Evolutionary conservation across 139 green algal species (phyloP), one percentile per base, ranked within the genome.

Genomic region (Coccomyxa sp.): DNA sequence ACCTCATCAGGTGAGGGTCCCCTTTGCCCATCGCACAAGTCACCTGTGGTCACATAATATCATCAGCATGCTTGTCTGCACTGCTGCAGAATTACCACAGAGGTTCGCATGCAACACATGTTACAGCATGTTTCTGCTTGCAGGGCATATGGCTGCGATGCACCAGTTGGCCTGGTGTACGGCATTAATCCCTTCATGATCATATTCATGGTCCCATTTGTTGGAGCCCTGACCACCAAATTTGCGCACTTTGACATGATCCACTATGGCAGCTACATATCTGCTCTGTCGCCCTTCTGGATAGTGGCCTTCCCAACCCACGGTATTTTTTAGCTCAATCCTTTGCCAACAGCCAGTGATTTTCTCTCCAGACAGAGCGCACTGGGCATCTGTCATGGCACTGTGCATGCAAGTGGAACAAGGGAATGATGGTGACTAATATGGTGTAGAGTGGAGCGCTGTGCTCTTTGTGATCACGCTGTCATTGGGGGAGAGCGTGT

Each of bases 221-320:
- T 92, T 10, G 84, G 83, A 7, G 87, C 85, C 21, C 32, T 88
- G 60, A 88, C 77, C 32, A 76, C 88, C 38, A 75, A 77, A 57
- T 84, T 86, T 31, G 32, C 79, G 11, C 88, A 90, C 81, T 93
- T 92, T 78, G 90, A 93, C 85, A 88, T 92, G 83, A 91, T 93
- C 30, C 90, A 93, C 85, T 86, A 78, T 9, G 90, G 90, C n/a
- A 76, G 77, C 30, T 93, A 91, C 60, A 13, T 92, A 0, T 90
- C 87, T 4, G 90, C 89, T 9, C 82, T 91, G 21, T 86, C 85
- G 0, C 87, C 89, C 10, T 84, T 93, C 28, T 90, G 87, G 87
- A 89, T 93, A 10, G 87, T 88, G 16, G 38, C 58, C 9, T 89
- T 88, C 45, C 81, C 82, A 11, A 25, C 18, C 63, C 67, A 86